Conservation (phyloP, 83 land plant genomes). For the Thuja plicata region DNA sequence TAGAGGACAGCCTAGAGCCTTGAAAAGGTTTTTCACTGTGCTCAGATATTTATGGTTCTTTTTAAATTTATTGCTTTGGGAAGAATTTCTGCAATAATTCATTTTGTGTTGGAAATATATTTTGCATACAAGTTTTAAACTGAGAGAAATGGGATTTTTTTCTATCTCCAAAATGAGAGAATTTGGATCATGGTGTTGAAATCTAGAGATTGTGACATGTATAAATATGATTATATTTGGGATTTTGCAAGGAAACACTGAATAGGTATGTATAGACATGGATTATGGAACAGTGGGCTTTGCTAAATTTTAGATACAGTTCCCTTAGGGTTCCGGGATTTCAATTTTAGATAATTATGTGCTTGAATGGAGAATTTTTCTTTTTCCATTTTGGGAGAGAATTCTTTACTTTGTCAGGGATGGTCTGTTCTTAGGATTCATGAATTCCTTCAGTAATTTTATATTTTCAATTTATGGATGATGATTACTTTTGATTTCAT, state of each 20-base stretch:
- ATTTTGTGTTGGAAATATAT: background rate
- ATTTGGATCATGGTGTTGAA: background rate
- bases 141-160: background rate
- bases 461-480: too few relatives aligned
- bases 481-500: too few relatives aligned
- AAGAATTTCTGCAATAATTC: background rate
- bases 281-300: background rate
- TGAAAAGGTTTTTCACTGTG: too few relatives aligned
- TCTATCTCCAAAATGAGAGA: background rate
- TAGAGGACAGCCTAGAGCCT: too few relatives aligned
- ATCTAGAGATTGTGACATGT: background rate
- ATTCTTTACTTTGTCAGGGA: background rate
- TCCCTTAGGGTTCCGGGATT: background rate
- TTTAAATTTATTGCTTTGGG: background rate
- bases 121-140: background rate
- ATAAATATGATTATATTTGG: background rate
- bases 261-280: too few relatives aligned
- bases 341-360: too few relatives aligned
- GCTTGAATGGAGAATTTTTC: background rate
- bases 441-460: too few relatives aligned
- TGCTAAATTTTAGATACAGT: background rate
- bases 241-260: too few relatives aligned
- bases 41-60: background rate
- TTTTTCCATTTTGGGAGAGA: background rate
- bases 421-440: too few relatives aligned